Evolutionary conservation across 139 green algal genomes (phyloP).

Genomic region (Coelastrella sp.): DNA sequence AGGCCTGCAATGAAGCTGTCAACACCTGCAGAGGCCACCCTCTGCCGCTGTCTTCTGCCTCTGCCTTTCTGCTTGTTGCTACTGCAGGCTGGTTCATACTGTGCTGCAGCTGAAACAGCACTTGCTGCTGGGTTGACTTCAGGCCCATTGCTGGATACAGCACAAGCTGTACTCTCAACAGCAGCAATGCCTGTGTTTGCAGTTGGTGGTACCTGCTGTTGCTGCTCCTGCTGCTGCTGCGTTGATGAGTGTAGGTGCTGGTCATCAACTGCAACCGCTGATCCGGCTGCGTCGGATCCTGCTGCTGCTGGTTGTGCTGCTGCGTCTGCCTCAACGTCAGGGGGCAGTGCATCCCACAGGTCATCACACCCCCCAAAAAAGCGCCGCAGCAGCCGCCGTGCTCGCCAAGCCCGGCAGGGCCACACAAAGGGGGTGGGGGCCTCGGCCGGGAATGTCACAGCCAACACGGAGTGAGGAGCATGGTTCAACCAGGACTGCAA

Average conservation of each 20-base stretch:
- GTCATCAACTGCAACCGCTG: neutral
- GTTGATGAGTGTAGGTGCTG: too few relatives aligned
- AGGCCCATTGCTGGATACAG: neutral
- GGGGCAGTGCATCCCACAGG: neutral
- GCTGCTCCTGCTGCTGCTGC: slow-evolving; percentile 11
- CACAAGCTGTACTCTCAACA: neutral
- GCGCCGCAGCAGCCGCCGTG: neutral
- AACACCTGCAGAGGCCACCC: neutral
- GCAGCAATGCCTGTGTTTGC: neutral
- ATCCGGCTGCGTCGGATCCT: neutral
- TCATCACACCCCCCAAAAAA: slow-evolving; percentile 14
- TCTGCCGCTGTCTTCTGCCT: neutral
- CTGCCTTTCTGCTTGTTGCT: slow-evolving; percentile 10
- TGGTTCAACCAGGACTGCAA: neutral
- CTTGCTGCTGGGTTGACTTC: neutral
- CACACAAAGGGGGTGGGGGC: neutral
- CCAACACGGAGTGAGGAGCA: neutral
- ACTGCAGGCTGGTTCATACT: neutral
- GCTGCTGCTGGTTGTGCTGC: slow-evolving; percentile 5
- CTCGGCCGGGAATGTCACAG: neutral
- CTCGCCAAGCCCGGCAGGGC: neutral
- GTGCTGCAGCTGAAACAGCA: neutral
- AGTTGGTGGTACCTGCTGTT: neutral
- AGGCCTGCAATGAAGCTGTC: neutral
- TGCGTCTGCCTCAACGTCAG: neutral